Base-by-base conservation (phyloP, 2,329 filamentous ascomycete species). In the Colletotrichum lentis region DNA sequence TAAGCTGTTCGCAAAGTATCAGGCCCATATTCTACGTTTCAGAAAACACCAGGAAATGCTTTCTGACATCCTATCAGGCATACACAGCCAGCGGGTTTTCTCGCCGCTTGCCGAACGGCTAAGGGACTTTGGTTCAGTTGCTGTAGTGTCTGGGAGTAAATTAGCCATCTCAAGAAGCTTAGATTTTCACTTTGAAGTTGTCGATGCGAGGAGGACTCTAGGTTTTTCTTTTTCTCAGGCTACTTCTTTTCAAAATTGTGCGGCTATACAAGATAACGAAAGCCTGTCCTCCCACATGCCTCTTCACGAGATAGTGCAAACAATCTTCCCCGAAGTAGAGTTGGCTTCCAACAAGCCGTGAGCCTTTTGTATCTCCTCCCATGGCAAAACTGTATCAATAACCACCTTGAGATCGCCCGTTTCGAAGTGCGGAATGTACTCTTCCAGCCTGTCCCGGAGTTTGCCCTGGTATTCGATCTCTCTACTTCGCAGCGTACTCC, bases 301-400 rank as follows among this genome's bases (percentile, higher is more conserved):
- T 31, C 3, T 75, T 35, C 31, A 84, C 16, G 78, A 74, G 69
- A 89, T 81, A 3, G 83, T 88, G 76, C 88, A 90, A 35, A 91
- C 85, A 69, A 91, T 89, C 78, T 91, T 90, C 61, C 92, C 92
- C 79, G 87, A 90, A 5, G 89, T 93, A 74, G 84, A 83, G 74
- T 92, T 91, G 69, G 83, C 85, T 79, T 93, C 91, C 82, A 94
- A 84, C 78, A 91, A 79, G 78, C 86, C 80, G 77, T 95, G 91
- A 27, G 91, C 92, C 72, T 91, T 85, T 58, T 86, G 80, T 62
- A 94, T 87, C 73, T 95, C 80, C 76, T 93, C 89, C 90, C 93
- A 96, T 7, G 87, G 84, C 71, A 96, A 86, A 1, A 97, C 91
- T 76, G 90, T 93, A 76, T 97, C 94, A 27, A 97, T 82, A 71